Evolutionary conservation across 345 rosid genomes (phyloP).

Genomic region (Heritiera fomes): DNA sequence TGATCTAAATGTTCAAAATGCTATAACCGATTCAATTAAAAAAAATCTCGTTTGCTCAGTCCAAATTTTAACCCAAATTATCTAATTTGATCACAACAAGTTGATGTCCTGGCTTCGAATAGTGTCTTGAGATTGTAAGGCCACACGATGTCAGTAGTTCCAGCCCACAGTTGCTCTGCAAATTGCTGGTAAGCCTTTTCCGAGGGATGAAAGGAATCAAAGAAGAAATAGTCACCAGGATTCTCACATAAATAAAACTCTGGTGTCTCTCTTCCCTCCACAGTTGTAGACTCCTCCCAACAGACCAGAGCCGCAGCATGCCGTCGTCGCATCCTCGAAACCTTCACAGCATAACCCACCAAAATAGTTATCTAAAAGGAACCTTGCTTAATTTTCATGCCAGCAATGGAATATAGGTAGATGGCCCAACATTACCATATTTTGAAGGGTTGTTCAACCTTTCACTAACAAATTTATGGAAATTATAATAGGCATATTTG

Average conservation of each 20-base stretch:
- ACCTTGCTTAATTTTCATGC: no score
- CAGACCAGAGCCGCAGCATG: constrained; percentile 73
- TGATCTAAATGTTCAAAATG: no score
- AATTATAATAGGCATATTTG: constrained; percentile 58
- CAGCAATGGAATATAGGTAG: neutral
- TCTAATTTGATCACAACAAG: no score
- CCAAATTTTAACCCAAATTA: no score
- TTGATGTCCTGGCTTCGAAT: no score
- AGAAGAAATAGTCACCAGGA: constrained; percentile 55
- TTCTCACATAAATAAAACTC: constrained; percentile 55
- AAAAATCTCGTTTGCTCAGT: no score
- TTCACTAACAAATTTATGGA: constrained; percentile 34
- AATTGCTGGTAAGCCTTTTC: constrained; percentile 51
- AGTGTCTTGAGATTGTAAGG: no score
- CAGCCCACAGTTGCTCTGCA: constrained; percentile 48
- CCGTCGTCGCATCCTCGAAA: constrained; percentile 55
- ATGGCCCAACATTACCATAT: constrained; percentile 32
- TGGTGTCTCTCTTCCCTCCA: constrained; percentile 59
- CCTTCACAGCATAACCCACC: constrained; percentile 35
- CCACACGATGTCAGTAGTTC: neutral
- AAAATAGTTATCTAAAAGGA: neutral
- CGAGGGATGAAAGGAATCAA: constrained; percentile 72
- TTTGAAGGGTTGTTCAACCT: constrained; percentile 54
- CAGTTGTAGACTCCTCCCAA: constrained; percentile 66
- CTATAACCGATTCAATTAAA: no score